A percentile compares a stretch with the other conserved stretches of the same genome.
These are phyloP conservation scores for Fistulina hepatica DNA, from an alignment of 1,284 basidiomycete species.

Conservation along the genomic window DNA sequence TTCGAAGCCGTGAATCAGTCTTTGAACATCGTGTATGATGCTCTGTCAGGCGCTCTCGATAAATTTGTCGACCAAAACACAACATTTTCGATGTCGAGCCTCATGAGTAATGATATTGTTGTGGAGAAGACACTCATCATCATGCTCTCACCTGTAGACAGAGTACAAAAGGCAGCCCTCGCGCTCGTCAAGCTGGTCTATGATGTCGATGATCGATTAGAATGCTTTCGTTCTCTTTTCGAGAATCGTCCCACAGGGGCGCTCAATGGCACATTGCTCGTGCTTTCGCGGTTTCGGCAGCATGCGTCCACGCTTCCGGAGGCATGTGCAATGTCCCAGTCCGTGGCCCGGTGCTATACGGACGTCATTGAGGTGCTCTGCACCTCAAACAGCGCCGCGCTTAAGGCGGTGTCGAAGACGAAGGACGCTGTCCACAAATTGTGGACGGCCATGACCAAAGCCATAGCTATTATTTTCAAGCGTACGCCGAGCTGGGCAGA, in stretches of 20 bases:
- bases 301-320: conserved; percentile 64
- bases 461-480: conserved; percentile 75
- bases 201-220: conserved; percentile 75
- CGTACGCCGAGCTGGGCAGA: conserved; percentile 74
- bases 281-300: conserved; percentile 54
- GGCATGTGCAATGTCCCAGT: conserved; percentile 76
- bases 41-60: conserved; percentile 53
- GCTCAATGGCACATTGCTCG: conserved; percentile 57
- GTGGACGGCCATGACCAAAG: conserved; percentile 76
- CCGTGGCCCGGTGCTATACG: conserved; percentile 82
- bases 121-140: conserved; percentile 52
- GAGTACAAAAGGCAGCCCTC: conserved; percentile 64
- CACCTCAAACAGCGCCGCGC: conserved; percentile 54
- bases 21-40: conserved; percentile 43
- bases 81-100: conserved; percentile 34
- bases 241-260: conserved; percentile 51
- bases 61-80: conserved; percentile 49
- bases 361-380: conserved; percentile 86
- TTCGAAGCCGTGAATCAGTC: conserved; percentile 48
- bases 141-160: conserved; percentile 72
- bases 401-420: conserved; percentile 49
- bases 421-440: conserved; percentile 41
- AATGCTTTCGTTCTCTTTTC: conserved; percentile 75
- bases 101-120: conserved; percentile 42
- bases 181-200: conserved; percentile 71